A percentile compares a stretch with the other conserved stretches of the same genome.
Evolutionary conservation across 2,329 filamentous ascomycete genomes (phyloP).

Genomic region (Pyrenochaeta sp.): DNA sequence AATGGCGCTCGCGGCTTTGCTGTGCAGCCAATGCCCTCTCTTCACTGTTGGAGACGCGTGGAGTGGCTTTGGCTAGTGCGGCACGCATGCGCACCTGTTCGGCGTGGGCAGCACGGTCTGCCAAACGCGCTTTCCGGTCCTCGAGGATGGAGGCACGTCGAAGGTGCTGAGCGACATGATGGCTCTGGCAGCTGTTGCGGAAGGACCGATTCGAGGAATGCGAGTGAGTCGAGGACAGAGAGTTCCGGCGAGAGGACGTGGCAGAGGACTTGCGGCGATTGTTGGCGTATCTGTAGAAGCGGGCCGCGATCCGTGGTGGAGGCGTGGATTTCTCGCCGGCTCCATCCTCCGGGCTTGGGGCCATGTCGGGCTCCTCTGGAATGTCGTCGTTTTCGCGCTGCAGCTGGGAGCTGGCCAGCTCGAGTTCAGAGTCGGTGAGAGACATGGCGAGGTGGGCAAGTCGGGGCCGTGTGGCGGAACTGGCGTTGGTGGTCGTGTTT

Average conservation of each 20-base stretch:
- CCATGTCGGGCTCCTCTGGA: slow-evolving; percentile 51
- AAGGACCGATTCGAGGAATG: slow-evolving; percentile 69
- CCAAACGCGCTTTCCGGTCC: slow-evolving; percentile 78
- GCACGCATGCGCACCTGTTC: slow-evolving; percentile 82
- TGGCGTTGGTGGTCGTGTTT: slow-evolving; percentile 16
- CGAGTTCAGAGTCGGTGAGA: slow-evolving; percentile 43
- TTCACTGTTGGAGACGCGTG: slow-evolving; percentile 72
- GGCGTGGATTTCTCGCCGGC: slow-evolving; percentile 63
- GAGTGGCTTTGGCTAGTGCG: slow-evolving; percentile 74
- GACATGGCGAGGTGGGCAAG: slow-evolving; percentile 37
- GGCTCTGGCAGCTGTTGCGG: slow-evolving; percentile 70
- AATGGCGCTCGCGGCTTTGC: slow-evolving; percentile 78
- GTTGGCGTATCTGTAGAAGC: slow-evolving; percentile 73
- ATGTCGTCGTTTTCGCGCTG: slow-evolving; percentile 48
- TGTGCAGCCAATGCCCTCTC: slow-evolving; percentile 80
- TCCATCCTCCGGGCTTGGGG: slow-evolving; percentile 49
- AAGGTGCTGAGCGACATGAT: slow-evolving; percentile 78
- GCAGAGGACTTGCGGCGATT: slow-evolving; percentile 77
- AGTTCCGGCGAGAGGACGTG: slow-evolving; percentile 80
- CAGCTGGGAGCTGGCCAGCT: slow-evolving; percentile 37
- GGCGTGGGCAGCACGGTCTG: slow-evolving; percentile 80
- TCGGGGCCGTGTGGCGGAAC: slow-evolving; percentile 20
- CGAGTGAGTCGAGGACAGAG: slow-evolving; percentile 77
- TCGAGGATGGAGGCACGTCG: slow-evolving; percentile 82
- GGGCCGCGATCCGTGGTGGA: slow-evolving; percentile 78